Evolutionary conservation across 495 filamentous ascomycete species (phyloP).

Genomic region (Penicillium longicatenatum): DNA sequence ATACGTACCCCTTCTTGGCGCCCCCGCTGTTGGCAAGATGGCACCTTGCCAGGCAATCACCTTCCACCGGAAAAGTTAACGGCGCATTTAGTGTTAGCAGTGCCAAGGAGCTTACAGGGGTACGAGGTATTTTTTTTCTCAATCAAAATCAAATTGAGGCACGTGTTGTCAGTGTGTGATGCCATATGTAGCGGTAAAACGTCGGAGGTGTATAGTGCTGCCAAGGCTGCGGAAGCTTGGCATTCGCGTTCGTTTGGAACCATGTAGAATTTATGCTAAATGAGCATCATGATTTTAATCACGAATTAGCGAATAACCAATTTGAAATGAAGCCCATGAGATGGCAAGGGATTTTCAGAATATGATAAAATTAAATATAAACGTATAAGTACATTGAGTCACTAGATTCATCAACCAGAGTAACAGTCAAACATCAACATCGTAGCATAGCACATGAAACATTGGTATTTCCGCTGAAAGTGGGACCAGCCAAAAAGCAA

Average conservation of each 20-base stretch:
- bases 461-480: conserved; percentile 23
- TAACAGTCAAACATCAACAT: conserved; percentile 8
- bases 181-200: background rate
- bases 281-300: background rate
- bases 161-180: background rate
- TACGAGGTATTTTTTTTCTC: background rate
- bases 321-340: background rate
- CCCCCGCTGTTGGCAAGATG: background rate
- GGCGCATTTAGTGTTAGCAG: background rate
- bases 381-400: conserved; percentile 19
- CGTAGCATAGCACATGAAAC: conserved; percentile 5
- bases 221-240: background rate
- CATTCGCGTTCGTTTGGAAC: too few relatives aligned
- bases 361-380: conserved; percentile 6
- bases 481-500: conserved; percentile 13
- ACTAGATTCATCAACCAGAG: conserved; percentile 9
- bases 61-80: background rate
- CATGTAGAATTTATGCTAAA: too few relatives aligned
- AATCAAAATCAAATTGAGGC: background rate
- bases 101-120: background rate
- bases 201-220: background rate
- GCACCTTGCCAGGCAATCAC: background rate
- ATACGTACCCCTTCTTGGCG: conserved; percentile 19
- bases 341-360: background rate
- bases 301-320: background rate